phyloP scores from a whole-genome alignment of 1,284 basidiomycete genomes.

The Boletus hoseneyae region DNA sequence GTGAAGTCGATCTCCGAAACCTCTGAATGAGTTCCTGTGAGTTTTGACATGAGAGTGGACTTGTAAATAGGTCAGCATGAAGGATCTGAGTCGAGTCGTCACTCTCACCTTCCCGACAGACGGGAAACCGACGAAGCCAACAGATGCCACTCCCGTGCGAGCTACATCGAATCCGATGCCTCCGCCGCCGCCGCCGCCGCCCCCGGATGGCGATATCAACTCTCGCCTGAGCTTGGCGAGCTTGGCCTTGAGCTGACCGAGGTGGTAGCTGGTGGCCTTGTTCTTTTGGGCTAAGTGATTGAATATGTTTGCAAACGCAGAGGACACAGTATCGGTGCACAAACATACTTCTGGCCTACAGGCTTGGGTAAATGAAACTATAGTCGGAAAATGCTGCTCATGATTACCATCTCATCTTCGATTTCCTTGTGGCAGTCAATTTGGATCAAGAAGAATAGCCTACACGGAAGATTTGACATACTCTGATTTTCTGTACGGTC shows the following conservation, averaged over 20 bases:
- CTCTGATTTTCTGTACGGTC: constrained; percentile 89
- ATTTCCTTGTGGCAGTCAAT: constrained; percentile 58
- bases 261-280: constrained; percentile 93
- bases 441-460: constrained; percentile 14
- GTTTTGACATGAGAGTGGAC: constrained; percentile 96
- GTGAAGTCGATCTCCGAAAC: constrained; percentile 99
- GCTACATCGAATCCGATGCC: constrained; percentile 97
- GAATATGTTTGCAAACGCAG: constrained; percentile 10
- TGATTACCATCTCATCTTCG: constrained; percentile 91
- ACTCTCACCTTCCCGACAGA: constrained; percentile 76
- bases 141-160: constrained; percentile 92
- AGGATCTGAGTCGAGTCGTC: not conserved
- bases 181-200: constrained; percentile 87
- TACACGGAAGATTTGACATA: constrained; percentile 32
- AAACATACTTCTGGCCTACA: constrained; percentile 55
- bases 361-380: constrained; percentile 19
- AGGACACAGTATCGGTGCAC: constrained; percentile 5
- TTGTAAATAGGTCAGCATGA: constrained; percentile 33
- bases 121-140: constrained; percentile 92
- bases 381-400: constrained; percentile 9
- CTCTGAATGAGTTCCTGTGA: constrained; percentile 97
- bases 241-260: constrained; percentile 98
- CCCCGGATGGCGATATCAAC: constrained; percentile 76
- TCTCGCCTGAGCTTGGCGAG: constrained; percentile 96
- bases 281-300: constrained; percentile 83